Base-by-base conservation (phyloP, 129 eudicot species). In the Flaveria bidentis region DNA sequence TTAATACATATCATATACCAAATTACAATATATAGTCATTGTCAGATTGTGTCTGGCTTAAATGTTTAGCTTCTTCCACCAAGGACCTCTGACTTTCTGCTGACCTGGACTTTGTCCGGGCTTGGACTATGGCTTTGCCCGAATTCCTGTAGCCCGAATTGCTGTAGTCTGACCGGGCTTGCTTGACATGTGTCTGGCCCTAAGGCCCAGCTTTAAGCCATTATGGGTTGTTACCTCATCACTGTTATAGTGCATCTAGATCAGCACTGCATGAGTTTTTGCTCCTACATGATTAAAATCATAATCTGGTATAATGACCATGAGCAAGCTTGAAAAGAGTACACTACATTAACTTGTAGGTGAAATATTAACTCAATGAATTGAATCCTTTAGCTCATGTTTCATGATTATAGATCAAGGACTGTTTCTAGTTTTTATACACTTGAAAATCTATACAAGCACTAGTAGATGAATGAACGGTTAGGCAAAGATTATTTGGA, bases 301-400 rank as follows among this genome's bases (percentile, higher is more conserved):
- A 9, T 41, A 41, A 67, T 67, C 55, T 18, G 18, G 9, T 67
- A 42, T 67, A 4, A n/a, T 67, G 25, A 67, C 44, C 67, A 62
- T 26, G 67, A 62, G 28, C 44, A 28, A 56, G 13, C 13, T 56
- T 5, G 8, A 26, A 12, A 25, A 22, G 16, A 16, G 12, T 2
- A 18, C 26, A 10, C 30, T 2, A 18, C 9, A 42, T 17, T 44
- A 67, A 67, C n/a, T 41, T 30, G 36, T 39, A 36, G 51, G 23
- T 66, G 51, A n/a, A 36, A 67, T 42, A 45, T 5, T 16, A 20
- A 45, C 64, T 71, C 30, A 49, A 28, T 26, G 30, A 25, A 12
- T 69, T 45, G 18, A 23, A 74, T 26, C 55, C 69, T 22, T 15
- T 74, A 69, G 58, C 56, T 42, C 49, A 63, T 46, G 63, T 30